Percentiles rank a stretch among this genome's conserved stretches.
Conservation (phyloP, 1,284 basidiomycete species). For the Apiotrichum veenhuisii region DNA sequence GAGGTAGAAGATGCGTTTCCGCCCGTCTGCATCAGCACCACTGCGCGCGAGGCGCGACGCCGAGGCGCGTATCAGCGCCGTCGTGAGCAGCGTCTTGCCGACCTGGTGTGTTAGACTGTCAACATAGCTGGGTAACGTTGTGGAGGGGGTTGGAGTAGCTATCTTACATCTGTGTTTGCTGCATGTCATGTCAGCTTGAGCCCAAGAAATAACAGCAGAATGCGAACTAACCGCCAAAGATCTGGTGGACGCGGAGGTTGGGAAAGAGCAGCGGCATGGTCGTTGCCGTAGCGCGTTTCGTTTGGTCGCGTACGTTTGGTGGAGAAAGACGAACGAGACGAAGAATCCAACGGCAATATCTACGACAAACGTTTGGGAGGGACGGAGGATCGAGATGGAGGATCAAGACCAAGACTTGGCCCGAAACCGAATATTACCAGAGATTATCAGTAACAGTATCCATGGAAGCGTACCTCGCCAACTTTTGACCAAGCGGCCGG, state of each 20-base stretch:
- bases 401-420: too few species aligned
- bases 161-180: slow-evolving; percentile 66
- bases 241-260: slow-evolving; percentile 76
- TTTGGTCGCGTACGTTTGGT: too few species aligned
- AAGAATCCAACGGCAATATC: too few species aligned
- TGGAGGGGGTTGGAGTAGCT: background rate
- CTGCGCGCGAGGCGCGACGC: slow-evolving; percentile 50
- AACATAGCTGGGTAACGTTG: slow-evolving; percentile 12
- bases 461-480: too few species aligned
- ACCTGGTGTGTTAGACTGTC: slow-evolving; percentile 52
- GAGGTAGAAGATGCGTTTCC: slow-evolving; percentile 66
- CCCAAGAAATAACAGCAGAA: background rate
- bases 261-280: slow-evolving; percentile 60
- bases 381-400: too few species aligned
- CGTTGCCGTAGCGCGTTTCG: too few species aligned
- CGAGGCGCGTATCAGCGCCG: slow-evolving; percentile 74
- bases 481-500: too few species aligned
- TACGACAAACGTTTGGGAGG: too few species aligned
- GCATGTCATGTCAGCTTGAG: background rate
- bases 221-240: slow-evolving; percentile 62
- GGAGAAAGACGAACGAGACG: too few species aligned
- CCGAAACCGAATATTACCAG: too few species aligned
- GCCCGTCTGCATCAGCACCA: slow-evolving; percentile 7
- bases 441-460: too few species aligned
- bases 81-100: slow-evolving; percentile 83